Conservation (phyloP, 352 stramenopile species). For the Pythium insidiosum region DNA sequence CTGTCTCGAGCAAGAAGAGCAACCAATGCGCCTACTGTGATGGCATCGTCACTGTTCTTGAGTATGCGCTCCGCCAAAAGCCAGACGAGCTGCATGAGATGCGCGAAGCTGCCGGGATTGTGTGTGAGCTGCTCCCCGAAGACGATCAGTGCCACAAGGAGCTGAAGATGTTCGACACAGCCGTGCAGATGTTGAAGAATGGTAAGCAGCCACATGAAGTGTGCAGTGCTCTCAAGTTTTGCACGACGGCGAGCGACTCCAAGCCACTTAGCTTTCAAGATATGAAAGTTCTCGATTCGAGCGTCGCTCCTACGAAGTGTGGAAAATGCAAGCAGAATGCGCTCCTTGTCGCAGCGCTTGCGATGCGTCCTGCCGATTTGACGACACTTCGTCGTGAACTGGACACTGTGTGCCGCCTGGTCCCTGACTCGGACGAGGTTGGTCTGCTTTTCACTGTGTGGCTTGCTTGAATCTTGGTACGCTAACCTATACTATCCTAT, state of each 20-base stretch:
- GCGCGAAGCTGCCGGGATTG: slow-evolving; percentile 26
- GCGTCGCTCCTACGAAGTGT: no score
- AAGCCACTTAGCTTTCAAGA: no score
- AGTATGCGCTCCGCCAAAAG: slow-evolving; percentile 26
- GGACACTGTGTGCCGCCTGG: no score
- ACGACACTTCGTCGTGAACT: no score
- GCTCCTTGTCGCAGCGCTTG: no score
- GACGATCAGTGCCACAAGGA: slow-evolving; percentile 39
- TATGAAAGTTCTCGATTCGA: no score
- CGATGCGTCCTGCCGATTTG: no score
- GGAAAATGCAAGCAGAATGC: no score
- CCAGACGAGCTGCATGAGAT: slow-evolving; percentile 31
- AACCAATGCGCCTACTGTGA: slow-evolving; percentile 40
- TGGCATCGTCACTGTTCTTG: slow-evolving; percentile 27
- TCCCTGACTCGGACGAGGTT: no score
- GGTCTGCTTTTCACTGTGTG: no score
- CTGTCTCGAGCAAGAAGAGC: slow-evolving; percentile 27
- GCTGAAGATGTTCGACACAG: slow-evolving; percentile 43
- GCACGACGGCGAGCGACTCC: slow-evolving; percentile 13
- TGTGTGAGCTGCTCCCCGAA: slow-evolving; percentile 30
- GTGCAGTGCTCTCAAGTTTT: slow-evolving; percentile 33
- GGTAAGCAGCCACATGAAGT: slow-evolving; percentile 33
- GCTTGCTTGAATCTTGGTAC: no score
- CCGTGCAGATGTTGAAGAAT: slow-evolving; percentile 43
- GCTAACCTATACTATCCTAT: no score